Evolutionary conservation across 148 eudicot species (phyloP).

Genomic region (Beta vulgaris): DNA sequence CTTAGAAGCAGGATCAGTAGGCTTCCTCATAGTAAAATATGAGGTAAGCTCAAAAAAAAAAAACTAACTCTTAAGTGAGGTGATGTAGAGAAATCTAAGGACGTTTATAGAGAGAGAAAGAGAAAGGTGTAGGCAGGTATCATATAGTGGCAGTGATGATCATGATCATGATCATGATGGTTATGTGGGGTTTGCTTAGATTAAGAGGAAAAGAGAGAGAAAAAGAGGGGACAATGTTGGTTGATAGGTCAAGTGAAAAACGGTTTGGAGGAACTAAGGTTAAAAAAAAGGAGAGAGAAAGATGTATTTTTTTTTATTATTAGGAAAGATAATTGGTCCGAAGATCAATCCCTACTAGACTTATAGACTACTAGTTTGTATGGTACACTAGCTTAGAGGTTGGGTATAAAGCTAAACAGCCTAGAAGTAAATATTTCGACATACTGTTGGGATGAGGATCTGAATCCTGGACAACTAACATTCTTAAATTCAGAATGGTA

Average conservation of each 20-base stretch:
- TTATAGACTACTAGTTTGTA: no score
- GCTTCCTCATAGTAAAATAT: conserved; percentile 57
- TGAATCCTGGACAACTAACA: no score
- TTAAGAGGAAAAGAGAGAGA: conserved; percentile 39
- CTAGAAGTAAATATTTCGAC: no score
- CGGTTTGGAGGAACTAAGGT: conserved; percentile 46
- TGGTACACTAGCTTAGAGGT: no score
- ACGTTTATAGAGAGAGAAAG: conserved; percentile 36
- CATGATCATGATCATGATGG: conserved; percentile 46
- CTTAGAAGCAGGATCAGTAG: conserved; percentile 35
- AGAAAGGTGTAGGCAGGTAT: conserved; percentile 18
- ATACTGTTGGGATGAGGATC: no score
- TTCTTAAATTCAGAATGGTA: no score
- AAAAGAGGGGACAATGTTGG: conserved; percentile 41
- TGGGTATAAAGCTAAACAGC: no score
- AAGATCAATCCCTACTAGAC: no score
- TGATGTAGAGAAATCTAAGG: conserved; percentile 31
- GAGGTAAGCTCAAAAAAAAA: not conserved
- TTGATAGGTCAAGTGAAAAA: conserved; percentile 64
- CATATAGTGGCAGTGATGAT: conserved; percentile 40
- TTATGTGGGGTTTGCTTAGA: conserved; percentile 59
- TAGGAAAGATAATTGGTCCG: no score
- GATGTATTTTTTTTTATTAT: no score
- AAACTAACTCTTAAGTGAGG: conserved; percentile 7
- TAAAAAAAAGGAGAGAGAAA: conserved; percentile 7